These are phyloP conservation scores for Tephrocybe sp. DNA, from an alignment of 768 basidiomycete species.

Conservation along the genomic window DNA sequence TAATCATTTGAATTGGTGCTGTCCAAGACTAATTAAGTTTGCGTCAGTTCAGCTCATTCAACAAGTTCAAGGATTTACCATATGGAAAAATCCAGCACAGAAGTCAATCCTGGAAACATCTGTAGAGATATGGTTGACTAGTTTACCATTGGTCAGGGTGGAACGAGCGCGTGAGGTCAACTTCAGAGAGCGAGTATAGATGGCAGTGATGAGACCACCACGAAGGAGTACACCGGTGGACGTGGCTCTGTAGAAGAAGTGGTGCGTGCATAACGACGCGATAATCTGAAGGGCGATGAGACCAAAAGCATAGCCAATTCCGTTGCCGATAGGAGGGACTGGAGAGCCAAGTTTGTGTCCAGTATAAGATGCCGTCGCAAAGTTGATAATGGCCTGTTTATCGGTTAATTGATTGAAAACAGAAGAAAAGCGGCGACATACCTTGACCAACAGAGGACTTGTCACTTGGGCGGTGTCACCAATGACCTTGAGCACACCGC, in stretches of 20 bases:
- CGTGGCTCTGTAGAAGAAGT: conserved; percentile 80
- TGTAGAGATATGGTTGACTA: conserved; percentile 93
- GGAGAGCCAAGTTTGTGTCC: conserved; percentile 38
- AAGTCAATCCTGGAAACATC: conserved; percentile 93
- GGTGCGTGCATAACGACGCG: conserved; percentile 68
- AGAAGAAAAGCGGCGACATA: conserved; percentile 27
- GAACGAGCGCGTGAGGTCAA: conserved; percentile 80
- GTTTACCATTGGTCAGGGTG: conserved; percentile 81
- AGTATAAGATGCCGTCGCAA: conserved; percentile 60
- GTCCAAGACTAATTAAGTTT: conserved; percentile 52
- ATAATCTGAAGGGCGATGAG: conserved; percentile 70
- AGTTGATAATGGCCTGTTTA: conserved; percentile 65
- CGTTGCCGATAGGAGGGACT: conserved; percentile 46
- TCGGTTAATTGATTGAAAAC: neutral
- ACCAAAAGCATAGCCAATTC: conserved; percentile 74
- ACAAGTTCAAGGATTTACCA: conserved; percentile 34
- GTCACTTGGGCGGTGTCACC: conserved; percentile 73
- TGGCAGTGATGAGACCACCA: conserved; percentile 83
- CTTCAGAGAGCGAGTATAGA: conserved; percentile 76
- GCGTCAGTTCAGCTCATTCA: neutral
- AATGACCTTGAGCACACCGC: conserved; percentile 57
- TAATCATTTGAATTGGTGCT: conserved; percentile 72
- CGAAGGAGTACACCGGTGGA: conserved; percentile 80
- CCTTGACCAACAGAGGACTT: conserved; percentile 79
- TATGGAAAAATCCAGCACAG: conserved; percentile 76